phyloP scores from a whole-genome alignment of 75 land plant species.

The Sequoia sempervirens region DNA sequence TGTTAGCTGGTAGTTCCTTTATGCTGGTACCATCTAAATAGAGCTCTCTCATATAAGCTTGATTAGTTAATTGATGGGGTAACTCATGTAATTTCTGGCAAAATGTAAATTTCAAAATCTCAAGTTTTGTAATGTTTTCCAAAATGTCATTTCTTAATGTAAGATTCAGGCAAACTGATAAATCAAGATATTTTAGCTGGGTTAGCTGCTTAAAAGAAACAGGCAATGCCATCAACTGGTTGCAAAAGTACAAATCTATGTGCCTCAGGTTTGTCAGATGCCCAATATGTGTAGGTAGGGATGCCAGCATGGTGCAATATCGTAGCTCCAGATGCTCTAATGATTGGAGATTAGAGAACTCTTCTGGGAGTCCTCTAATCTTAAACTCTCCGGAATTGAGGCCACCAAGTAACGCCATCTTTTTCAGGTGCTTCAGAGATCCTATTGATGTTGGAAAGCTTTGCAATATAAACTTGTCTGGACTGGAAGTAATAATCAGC shows the following conservation, averaged over 20 bases:
- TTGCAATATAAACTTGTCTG: background rate
- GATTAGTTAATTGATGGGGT: background rate
- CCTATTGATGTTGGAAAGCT: constrained; percentile 3
- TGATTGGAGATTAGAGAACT: background rate
- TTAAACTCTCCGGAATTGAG: background rate
- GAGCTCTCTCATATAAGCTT: background rate
- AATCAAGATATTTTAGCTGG: background rate
- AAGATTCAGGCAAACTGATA: background rate
- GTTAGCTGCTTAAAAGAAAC: background rate
- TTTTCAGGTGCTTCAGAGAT: background rate
- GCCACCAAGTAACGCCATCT: background rate
- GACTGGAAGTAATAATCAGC: background rate
- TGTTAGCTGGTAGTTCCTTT: background rate
- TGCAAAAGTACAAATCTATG: background rate
- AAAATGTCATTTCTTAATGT: background rate
- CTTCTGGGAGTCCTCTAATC: background rate
- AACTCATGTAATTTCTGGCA: background rate
- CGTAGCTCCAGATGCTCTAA: background rate
- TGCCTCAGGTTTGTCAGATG: background rate
- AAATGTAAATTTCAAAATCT: background rate
- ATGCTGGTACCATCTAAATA: background rate
- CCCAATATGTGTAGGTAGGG: background rate
- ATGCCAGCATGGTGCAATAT: background rate
- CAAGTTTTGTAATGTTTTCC: background rate
- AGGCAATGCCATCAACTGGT: background rate